phyloP scores from a whole-genome alignment of 2,329 filamentous ascomycete genomes.

The Apiospora koreana region DNA sequence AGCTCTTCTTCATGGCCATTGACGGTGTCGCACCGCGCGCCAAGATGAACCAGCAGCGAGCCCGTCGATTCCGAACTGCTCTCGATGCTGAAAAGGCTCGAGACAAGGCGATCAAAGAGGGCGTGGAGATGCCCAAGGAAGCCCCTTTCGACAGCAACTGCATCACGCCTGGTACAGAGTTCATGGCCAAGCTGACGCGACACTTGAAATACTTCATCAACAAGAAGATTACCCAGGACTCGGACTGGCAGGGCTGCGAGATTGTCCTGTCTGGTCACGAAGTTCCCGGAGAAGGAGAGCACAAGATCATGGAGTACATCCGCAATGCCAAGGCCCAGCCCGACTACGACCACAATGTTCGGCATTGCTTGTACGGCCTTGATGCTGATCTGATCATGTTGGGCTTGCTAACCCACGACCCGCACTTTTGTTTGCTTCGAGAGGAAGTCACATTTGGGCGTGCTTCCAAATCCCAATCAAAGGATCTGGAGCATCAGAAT shows the following conservation, averaged over 20 bases:
- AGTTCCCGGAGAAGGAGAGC: constrained; percentile 95
- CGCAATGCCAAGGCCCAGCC: constrained; percentile 95
- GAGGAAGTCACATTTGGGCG: constrained; percentile 98
- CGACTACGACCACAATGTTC: constrained; percentile 87
- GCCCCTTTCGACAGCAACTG: constrained; percentile 98
- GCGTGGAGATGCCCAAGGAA: constrained; percentile 90
- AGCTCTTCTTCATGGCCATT: constrained; percentile 99
- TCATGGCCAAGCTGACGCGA: constrained; percentile 93
- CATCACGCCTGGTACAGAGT: constrained; percentile 94
- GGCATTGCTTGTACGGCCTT: constrained; percentile 95
- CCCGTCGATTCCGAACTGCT: constrained; percentile 91
- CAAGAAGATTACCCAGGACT: constrained; percentile 97
- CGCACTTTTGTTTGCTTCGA: constrained; percentile 94
- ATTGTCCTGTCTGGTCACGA: constrained; percentile 97
- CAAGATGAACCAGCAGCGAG: constrained; percentile 99
- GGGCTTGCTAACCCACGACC: constrained; percentile 93
- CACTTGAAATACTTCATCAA: constrained; percentile 98
- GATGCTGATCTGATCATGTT: constrained; percentile 99
- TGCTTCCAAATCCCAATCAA: constrained; percentile 82
- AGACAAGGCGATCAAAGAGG: constrained; percentile 88
- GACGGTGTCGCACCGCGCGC: constrained; percentile 96
- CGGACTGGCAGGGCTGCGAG: constrained; percentile 96
- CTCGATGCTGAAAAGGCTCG: constrained; percentile 86
- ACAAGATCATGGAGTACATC: constrained; percentile 99
- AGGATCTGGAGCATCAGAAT: constrained; percentile 97